Evolutionary conservation across 306 rosid genomes (phyloP).

Genomic region (Ammopiptanthus mongolicus): DNA sequence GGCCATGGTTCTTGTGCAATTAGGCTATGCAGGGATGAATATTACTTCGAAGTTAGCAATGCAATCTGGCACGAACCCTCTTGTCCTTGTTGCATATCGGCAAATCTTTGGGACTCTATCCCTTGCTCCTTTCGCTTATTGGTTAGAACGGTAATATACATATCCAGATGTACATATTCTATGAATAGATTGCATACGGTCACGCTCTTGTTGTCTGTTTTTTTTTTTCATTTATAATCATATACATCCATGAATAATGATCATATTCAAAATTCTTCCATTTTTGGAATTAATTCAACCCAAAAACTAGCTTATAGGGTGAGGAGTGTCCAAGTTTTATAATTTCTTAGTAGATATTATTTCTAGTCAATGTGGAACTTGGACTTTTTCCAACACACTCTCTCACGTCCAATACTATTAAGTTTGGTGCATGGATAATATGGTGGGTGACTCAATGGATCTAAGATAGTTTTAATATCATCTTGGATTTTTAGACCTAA

Average conservation of each 20-base stretch:
- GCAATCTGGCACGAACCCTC: conserved; percentile 58
- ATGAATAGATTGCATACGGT: not conserved
- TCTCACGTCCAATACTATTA: too few species aligned
- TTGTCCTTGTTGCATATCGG: conserved; percentile 65
- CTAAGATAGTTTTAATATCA: too few species aligned
- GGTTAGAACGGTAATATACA: conserved; percentile 42
- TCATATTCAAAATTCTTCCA: not conserved
- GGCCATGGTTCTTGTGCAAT: conserved; percentile 54
- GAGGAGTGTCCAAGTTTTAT: too few species aligned
- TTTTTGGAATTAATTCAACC: too few species aligned
- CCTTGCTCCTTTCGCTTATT: conserved; percentile 58
- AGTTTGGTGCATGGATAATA: too few species aligned
- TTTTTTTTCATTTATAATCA: not conserved
- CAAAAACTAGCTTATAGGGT: too few species aligned
- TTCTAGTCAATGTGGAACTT: too few species aligned
- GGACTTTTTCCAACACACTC: too few species aligned
- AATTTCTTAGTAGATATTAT: too few species aligned
- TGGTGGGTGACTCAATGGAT: too few species aligned
- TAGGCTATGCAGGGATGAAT: conserved; percentile 52
- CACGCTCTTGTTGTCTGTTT: not conserved
- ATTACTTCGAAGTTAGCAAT: conserved; percentile 66
- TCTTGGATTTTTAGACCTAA: too few species aligned
- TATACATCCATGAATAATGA: not conserved
- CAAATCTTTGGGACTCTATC: conserved; percentile 52
- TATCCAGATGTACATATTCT: not conserved